Base-by-base conservation (phyloP, 495 filamentous ascomycete species). In the Talaromyces wortmannii region DNA sequence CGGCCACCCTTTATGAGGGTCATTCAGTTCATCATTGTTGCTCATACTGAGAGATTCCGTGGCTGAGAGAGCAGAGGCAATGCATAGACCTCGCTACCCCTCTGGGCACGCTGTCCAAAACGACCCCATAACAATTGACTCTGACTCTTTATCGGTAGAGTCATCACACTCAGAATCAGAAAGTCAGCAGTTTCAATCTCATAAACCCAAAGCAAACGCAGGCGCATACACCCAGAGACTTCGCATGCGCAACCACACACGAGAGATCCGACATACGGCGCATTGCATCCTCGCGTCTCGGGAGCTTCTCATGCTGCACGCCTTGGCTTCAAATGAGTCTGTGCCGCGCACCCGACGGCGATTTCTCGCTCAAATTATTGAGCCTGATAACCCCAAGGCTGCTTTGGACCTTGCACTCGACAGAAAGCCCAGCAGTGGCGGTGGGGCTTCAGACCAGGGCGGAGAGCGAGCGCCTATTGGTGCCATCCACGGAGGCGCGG, bases 261-360 rank as follows among this genome's bases (percentile, higher is more conserved):
- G 65, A 29, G 69, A 73, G 15, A 71, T 72, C 32, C 62, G 71
- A 30, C 65, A 75, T 45, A 66, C 67, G 10, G 64, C 69, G 5
- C 58, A 75, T 11, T 63, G 61, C 7, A 67, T 77, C 5, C 46
- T 74, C 3, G 61, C 64, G 52, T 66, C 73, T 36, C 50, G 61
- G 13, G 73, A 77, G 49, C 50, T 76, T 0, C 56, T 75, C 0
- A 63, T 70, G 0, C 62, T 69, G 1, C 67, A 76, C 46, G 67
- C 70, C 0, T 42, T 74, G 0, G 66, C 67, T 17, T 61, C 66
- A 0, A 61, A 64, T 12, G 70, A 69, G 68, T 70, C 73, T 54
- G 62, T 76, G 56, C 71, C 73, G 4, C 68, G 73, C 66, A 65
- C 70, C 31, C 68, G 70, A 45, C 68, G 71, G 32, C 66, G 65